These are phyloP conservation scores for Nicotiana attenuata DNA, from an alignment of 257 asterid species.

Conservation along the genomic window DNA sequence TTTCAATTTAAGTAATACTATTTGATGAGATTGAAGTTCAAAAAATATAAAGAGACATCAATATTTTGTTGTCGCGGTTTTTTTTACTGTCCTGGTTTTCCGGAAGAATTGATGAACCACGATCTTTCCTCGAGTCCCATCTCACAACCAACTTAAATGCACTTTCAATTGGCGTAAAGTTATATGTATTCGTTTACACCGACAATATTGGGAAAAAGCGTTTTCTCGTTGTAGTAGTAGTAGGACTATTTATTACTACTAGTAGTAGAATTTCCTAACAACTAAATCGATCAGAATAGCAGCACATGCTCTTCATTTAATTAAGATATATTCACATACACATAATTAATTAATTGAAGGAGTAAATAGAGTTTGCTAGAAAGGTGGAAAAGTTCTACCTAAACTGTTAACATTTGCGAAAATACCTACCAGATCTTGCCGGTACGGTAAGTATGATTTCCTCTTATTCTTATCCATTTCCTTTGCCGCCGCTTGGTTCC, in stretches of 20 bases:
- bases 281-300: neutral
- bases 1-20: no score
- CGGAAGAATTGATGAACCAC: no score
- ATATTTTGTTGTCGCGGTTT: neutral
- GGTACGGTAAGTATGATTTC: conserved; percentile 79
- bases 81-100: neutral
- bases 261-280: neutral
- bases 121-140: neutral
- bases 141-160: neutral
- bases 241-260: neutral
- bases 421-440: conserved; percentile 64
- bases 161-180: no score
- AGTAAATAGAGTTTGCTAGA: conserved; percentile 15
- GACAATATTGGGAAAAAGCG: neutral
- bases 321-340: neutral
- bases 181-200: neutral
- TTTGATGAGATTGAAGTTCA: no score
- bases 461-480: conserved; percentile 51
- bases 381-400: conserved; percentile 34
- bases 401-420: conserved; percentile 47
- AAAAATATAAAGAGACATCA: neutral
- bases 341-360: neutral
- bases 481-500: conserved; percentile 39
- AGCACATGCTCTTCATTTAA: neutral
- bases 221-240: neutral